Percentiles rank a stretch among this genome's conserved stretches.
Conservation (phyloP, 495 filamentous ascomycete species). For the Aspergillus nidulans region DNA sequence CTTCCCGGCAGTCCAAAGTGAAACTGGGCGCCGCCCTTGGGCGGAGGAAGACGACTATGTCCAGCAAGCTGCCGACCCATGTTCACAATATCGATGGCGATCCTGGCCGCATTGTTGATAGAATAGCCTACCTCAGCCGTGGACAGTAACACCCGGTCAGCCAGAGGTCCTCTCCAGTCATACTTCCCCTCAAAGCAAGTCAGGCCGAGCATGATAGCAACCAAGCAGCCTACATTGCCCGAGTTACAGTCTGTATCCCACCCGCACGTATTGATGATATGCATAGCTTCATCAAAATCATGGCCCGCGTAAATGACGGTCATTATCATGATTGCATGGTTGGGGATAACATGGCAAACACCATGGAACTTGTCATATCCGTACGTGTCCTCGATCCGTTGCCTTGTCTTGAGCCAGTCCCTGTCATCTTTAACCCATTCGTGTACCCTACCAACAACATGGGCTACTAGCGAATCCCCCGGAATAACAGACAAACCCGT, state of each 20-base stretch:
- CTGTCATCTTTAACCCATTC: neutral
- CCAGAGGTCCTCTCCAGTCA: neutral
- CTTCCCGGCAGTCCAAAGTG: neutral
- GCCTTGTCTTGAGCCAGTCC: neutral
- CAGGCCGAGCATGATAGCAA: neutral
- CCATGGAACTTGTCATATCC: neutral
- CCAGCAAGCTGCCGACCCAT: neutral
- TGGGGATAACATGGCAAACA: neutral
- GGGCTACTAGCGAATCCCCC: neutral
- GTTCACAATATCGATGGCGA: neutral
- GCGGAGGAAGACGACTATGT: neutral
- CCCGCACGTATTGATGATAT: neutral
- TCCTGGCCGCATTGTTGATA: neutral
- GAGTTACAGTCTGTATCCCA: neutral
- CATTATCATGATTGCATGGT: neutral
- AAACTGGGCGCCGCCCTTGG: neutral
- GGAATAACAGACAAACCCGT: neutral
- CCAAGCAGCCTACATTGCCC: neutral
- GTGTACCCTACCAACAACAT: neutral
- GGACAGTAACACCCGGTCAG: neutral
- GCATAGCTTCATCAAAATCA: neutral
- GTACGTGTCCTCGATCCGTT: neutral
- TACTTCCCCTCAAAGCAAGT: neutral
- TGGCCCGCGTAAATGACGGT: neutral
- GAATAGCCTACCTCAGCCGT: neutral